Base-by-base conservation (phyloP, 768 basidiomycete genomes). In the Zangia roseola region DNA sequence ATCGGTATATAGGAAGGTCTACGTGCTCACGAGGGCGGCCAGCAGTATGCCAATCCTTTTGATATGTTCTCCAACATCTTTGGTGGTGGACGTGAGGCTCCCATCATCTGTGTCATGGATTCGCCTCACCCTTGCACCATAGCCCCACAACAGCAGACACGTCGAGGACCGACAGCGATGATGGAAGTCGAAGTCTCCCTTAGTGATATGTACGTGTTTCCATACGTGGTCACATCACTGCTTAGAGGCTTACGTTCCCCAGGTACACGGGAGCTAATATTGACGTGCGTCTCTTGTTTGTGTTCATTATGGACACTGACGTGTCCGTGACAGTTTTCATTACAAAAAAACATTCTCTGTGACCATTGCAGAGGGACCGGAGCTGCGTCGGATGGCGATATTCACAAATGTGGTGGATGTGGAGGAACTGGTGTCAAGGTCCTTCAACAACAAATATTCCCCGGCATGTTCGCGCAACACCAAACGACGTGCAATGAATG, bases 351-450 rank as follows among this genome's bases (percentile, higher is more conserved):
- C 45, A 82, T 95, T 30, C 84, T 99, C 16, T 99, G 97, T 62
- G 94, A 97, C 68, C 91, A 97, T 64, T 99, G 97, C 71, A 86
- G 94, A 62, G 97, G 97, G 20, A 84, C 91, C 0, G 97, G 97
- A 20, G 97, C 97, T 0, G 88, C 92, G 2, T 89, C 91, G 0
- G 90, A 92, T 50, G 69, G 79, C 7, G 91, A 97, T 62, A 89
- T 97, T 40, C 89, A 92, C 60, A 78, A 81, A n/a, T 99, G 97
- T 64, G 66, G 80, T 4, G 79, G 80, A 10, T 99, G 97, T 63
- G 78, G 81, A 44, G 97, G 97, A 17, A 74, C 82, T 41, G 97
- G 97, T 31, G 78, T 95, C 45, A 87, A 89, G 62, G 67, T 97
- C 20, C 80, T 85, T 40, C 85, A 91, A 47, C 93, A 97, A 63